phyloP scores from a whole-genome alignment of 805 yeast species.

The Pichia exigua region DNA sequence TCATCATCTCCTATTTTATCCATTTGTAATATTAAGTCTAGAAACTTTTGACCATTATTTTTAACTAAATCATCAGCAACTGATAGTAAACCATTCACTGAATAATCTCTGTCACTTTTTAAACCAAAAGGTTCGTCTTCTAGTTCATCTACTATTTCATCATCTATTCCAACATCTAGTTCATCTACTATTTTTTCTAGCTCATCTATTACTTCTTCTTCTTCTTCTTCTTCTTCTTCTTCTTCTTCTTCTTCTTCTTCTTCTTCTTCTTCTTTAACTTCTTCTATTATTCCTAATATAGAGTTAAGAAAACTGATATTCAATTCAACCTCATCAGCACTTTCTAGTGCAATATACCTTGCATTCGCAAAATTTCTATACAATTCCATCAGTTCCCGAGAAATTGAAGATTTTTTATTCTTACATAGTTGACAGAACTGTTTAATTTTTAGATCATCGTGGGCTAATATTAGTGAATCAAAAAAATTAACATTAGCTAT shows the following conservation, averaged over 20 bases:
- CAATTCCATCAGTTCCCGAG: constrained; percentile 65
- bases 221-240: background rate
- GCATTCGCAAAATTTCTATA: constrained; percentile 60
- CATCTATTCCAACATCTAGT: background rate
- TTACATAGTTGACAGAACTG: constrained; percentile 80
- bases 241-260: background rate
- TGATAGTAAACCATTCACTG: constrained; percentile 21
- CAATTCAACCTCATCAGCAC: constrained; percentile 31
- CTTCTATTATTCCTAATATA: constrained; percentile 19
- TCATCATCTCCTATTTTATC: constrained; percentile 31
- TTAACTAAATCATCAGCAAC: constrained; percentile 75
- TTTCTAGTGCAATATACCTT: constrained; percentile 25
- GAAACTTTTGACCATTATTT: constrained; percentile 70
- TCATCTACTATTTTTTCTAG: background rate
- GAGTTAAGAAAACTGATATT: constrained; percentile 21
- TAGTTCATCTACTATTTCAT: background rate
- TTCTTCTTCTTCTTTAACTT: constrained; percentile 1
- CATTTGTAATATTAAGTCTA: constrained; percentile 71
- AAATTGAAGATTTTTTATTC: constrained; percentile 60
- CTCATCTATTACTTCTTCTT: background rate
- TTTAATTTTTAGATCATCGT: constrained; percentile 44
- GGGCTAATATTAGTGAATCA: constrained; percentile 58
- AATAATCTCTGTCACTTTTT: background rate
- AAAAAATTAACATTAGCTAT: constrained; percentile 62
- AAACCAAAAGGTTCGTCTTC: background rate